A percentile compares a stretch with the other conserved stretches of the same genome.
These are phyloP conservation scores for Diplodia corticola DNA, from an alignment of 2,329 filamentous ascomycete species.

Conservation along the genomic window DNA sequence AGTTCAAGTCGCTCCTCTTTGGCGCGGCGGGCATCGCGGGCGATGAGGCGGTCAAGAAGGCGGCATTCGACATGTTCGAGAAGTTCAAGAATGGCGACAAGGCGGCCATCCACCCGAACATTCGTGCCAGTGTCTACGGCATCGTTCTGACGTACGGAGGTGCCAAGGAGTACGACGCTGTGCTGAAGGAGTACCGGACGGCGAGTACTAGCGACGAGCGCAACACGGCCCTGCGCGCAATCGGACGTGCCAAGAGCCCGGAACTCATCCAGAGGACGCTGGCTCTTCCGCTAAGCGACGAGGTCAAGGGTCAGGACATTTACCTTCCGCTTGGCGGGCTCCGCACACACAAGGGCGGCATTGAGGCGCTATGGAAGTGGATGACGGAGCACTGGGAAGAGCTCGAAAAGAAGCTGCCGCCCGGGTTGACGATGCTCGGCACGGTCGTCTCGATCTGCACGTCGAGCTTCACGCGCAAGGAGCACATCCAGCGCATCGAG, in stretches of 20 bases:
- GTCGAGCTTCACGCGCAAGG: constrained; percentile 72
- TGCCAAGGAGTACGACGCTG: constrained; percentile 78
- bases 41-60: constrained; percentile 74
- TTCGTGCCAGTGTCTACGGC: constrained; percentile 81
- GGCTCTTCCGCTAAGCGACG: constrained; percentile 69
- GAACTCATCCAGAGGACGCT: constrained; percentile 81
- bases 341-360: constrained; percentile 73
- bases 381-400: constrained; percentile 87
- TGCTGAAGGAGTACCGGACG: constrained; percentile 73
- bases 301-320: constrained; percentile 92
- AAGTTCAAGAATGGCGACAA: constrained; percentile 79
- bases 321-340: constrained; percentile 84
- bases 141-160: constrained; percentile 83
- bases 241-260: constrained; percentile 76
- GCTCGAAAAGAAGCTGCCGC: constrained; percentile 76
- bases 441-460: constrained; percentile 81
- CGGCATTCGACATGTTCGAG: constrained; percentile 85
- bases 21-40: constrained; percentile 77
- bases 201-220: constrained; percentile 82
- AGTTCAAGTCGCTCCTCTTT: constrained; percentile 93
- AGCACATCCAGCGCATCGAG: constrained; percentile 74
- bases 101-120: constrained; percentile 85
- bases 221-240: constrained; percentile 81
- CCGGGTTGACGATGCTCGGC: constrained; percentile 83
- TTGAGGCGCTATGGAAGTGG: constrained; percentile 79